Evolutionary conservation across 2,329 filamentous ascomycete species (phyloP), one percentile per base, ranked within the genome.

Genomic region (Niveomyces coronatus): DNA sequence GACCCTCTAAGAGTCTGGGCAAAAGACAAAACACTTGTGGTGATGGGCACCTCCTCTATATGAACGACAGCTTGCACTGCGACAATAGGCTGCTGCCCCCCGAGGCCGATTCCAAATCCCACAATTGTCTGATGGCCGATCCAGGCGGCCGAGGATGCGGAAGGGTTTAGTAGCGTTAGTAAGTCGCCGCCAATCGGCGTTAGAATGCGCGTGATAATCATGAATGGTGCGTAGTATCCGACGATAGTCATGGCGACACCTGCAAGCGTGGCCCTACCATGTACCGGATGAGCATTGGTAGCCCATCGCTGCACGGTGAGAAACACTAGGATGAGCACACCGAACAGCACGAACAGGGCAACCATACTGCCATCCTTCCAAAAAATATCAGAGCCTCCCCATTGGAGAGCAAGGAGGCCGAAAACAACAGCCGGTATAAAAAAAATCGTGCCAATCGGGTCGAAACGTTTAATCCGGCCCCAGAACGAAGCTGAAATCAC

Each of bases 351-450:
- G 17, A 68, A 45, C 3, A 66, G 52, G 13, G 64, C 45, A 2
- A 40, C 45, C 11, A 58, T 61, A 3, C 14, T 34, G 20, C 19
- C 31, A 16, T 26, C 20, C 19, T 22, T 24, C 31, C 31, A 34
- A 24, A 14, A 37, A 31, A 58, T 57, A 17, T 49, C 53, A 14
- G 45, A 51, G 10, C 59, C 62, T 26, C 61, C 61, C 63, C 64
- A 70, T 34, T 69, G 64, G 4, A 71, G 50, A 10, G 65, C 65
- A 6, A 71, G 50, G 0, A 70, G 47, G 5, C 68, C 56, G 41
- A 64, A 69, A 31, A 68, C 50, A 4, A 66, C 58, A 9, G 58
- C 42, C 0, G 49, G 46, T 23, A 54, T 42, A 27, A 54, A 48
- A 5, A 51, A 32, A 2, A 47, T 11, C 19, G 42, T 47, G 23